These are phyloP conservation scores for Typha latifolia DNA, from an alignment of 176 grass and related monocot genomes.

Conservation along the genomic window DNA sequence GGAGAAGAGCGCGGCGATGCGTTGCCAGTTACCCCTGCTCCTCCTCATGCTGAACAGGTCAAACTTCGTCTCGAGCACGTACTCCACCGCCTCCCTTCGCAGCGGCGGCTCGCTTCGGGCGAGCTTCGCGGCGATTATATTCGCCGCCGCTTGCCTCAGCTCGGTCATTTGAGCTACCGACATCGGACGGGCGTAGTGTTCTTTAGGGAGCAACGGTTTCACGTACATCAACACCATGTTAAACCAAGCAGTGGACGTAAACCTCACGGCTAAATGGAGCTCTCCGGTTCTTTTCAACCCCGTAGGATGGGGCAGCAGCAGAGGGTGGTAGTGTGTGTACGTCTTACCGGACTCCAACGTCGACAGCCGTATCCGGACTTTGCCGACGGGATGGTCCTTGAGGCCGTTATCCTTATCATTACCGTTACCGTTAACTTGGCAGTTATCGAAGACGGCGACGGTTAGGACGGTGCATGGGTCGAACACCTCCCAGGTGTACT, in stretches of 20 bases:
- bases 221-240: constrained; percentile 6
- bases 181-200: constrained; percentile 24
- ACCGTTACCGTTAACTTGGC: constrained; percentile 7
- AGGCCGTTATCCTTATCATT: background rate
- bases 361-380: constrained; percentile 29
- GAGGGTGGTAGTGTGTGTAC: constrained; percentile 10
- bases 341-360: constrained; percentile 14
- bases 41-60: constrained; percentile 8
- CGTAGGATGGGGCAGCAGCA: constrained; percentile 1
- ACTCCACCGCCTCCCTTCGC: background rate
- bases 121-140: background rate
- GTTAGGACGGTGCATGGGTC: constrained; percentile 41
- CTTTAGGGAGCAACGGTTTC: constrained; percentile 9
- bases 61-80: background rate
- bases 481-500: constrained; percentile 37
- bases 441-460: constrained; percentile 34
- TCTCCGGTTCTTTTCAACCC: constrained; percentile 23
- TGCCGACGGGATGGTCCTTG: constrained; percentile 10
- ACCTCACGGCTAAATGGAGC: constrained; percentile 30
- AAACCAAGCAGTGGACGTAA: constrained; percentile 22
- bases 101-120: constrained; percentile 15
- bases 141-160: background rate
- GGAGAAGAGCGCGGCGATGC: background rate
- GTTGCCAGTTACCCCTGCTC: constrained; percentile 1
- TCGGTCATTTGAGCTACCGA: background rate